These are phyloP conservation scores for Phialophora macrospora DNA, from an alignment of 2,329 filamentous ascomycete genomes.

Conservation along the genomic window DNA sequence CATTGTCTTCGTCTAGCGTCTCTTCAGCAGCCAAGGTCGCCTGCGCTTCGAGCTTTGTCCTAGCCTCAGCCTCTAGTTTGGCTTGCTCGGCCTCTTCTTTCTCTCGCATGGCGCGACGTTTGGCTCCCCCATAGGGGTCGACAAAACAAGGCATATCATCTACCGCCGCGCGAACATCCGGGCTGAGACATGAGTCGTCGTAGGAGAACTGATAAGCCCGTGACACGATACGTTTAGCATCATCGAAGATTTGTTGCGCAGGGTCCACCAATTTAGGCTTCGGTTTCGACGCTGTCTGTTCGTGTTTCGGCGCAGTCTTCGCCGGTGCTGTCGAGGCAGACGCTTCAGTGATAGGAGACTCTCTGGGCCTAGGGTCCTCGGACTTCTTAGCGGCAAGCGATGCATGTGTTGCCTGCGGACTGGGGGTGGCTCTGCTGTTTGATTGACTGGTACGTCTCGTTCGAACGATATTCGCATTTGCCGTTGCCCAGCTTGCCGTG, in stretches of 20 bases:
- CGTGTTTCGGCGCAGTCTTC: constrained; percentile 37
- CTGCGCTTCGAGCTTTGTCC: constrained; percentile 57
- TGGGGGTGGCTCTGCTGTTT: constrained; percentile 79
- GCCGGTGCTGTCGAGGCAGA: constrained; percentile 26
- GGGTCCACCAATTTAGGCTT: constrained; percentile 36
- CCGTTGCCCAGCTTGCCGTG: constrained; percentile 88
- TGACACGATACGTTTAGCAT: constrained; percentile 53
- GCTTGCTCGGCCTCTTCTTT: constrained; percentile 67
- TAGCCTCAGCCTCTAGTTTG: constrained; percentile 60
- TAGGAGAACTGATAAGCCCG: constrained; percentile 61
- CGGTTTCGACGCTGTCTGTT: constrained; percentile 40
- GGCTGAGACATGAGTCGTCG: constrained; percentile 51
- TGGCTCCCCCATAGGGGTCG: constrained; percentile 79
- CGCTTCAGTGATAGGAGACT: constrained; percentile 26
- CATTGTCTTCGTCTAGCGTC: constrained; percentile 70
- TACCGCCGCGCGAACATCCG: constrained; percentile 58
- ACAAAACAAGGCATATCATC: constrained; percentile 75
- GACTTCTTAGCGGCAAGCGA: constrained; percentile 48
- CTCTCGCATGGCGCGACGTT: constrained; percentile 76
- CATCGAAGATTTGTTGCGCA: constrained; percentile 43
- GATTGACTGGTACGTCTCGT: constrained; percentile 73
- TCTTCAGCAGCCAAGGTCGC: constrained; percentile 40
- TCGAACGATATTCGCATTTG: constrained; percentile 66
- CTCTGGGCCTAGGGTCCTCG: constrained; percentile 41
- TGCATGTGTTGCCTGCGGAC: constrained; percentile 68